phyloP scores from a whole-genome alignment of 2,329 filamentous ascomycete species.

The Penicillium sp. region DNA sequence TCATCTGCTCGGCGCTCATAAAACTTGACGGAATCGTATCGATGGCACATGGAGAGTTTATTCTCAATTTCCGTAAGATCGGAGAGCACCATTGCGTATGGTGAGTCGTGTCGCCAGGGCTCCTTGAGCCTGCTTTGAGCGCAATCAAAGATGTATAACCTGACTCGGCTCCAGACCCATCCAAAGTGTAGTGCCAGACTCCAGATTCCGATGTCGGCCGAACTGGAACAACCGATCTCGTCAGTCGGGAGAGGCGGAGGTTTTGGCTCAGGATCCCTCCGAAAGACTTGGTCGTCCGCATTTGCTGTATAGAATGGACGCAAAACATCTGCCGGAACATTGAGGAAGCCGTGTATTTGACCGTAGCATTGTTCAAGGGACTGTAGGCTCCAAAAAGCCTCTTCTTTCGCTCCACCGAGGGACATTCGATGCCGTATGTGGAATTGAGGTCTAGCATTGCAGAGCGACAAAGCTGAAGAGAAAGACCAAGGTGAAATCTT shows the following conservation, averaged over 20 bases:
- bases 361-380: conserved; percentile 50
- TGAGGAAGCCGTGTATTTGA: conserved; percentile 44
- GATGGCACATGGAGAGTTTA: conserved; percentile 46
- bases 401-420: conserved; percentile 44
- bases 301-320: conserved; percentile 32
- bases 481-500: conserved; percentile 49
- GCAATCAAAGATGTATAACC: conserved; percentile 47
- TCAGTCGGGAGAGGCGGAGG: conserved; percentile 45
- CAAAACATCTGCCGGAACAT: conserved; percentile 41
- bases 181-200: conserved; percentile 48
- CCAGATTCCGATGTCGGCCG: conserved; percentile 48
- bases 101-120: conserved; percentile 51
- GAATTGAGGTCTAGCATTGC: conserved; percentile 47
- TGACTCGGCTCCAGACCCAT: conserved; percentile 48
- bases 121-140: conserved; percentile 46
- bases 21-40: conserved; percentile 51
- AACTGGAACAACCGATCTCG: conserved; percentile 40
- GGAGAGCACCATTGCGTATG: conserved; percentile 48
- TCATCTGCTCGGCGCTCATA: conserved; percentile 48
- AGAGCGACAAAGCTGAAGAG: conserved; percentile 49
- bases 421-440: conserved; percentile 36
- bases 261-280: conserved; percentile 28
- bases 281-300: conserved; percentile 12
- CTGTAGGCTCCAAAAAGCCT: conserved; percentile 50
- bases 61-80: conserved; percentile 50